Conservation (phyloP, 495 filamentous ascomycete species). For the Lasiosphaeria hispida region DNA sequence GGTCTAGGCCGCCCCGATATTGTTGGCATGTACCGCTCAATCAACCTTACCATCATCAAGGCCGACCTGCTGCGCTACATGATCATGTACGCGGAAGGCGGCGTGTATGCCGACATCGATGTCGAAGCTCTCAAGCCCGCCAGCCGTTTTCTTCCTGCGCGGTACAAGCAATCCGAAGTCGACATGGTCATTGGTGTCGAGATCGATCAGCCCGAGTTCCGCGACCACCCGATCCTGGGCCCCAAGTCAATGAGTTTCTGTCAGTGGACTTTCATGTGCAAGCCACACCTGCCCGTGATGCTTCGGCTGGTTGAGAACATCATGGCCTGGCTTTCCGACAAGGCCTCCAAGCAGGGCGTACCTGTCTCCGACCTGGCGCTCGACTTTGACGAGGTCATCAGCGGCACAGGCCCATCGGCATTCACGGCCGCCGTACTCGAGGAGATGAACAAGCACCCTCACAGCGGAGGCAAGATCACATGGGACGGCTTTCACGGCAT, state of each 20-base stretch:
- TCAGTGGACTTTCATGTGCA: conserved; percentile 65
- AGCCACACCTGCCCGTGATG: conserved; percentile 57
- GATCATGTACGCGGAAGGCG: conserved; percentile 54
- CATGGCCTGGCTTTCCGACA: conserved; percentile 50
- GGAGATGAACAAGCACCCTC: conserved; percentile 44
- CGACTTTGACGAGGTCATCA: conserved; percentile 63
- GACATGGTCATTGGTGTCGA: conserved; percentile 62
- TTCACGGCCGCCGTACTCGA: conserved; percentile 57
- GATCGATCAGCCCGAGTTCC: conserved; percentile 59
- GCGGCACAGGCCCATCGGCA: conserved; percentile 61
- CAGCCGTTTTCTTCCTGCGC: conserved; percentile 47
- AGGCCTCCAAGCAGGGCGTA: conserved; percentile 48
- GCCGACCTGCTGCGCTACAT: conserved; percentile 58
- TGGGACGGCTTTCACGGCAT: conserved; percentile 59
- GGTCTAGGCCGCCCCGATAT: conserved; percentile 58
- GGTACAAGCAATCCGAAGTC: conserved; percentile 45
- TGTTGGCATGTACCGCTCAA: conserved; percentile 48
- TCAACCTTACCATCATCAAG: conserved; percentile 59
- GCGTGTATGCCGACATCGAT: conserved; percentile 56
- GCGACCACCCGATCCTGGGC: conserved; percentile 58
- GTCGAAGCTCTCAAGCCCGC: conserved; percentile 49
- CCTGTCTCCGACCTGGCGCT: conserved; percentile 52
- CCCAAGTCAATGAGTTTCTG: conserved; percentile 59
- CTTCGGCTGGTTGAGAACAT: conserved; percentile 57
- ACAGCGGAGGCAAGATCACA: conserved; percentile 28